phyloP scores from a whole-genome alignment of 495 filamentous ascomycete species.

The Talaromyces trachyspermus region DNA sequence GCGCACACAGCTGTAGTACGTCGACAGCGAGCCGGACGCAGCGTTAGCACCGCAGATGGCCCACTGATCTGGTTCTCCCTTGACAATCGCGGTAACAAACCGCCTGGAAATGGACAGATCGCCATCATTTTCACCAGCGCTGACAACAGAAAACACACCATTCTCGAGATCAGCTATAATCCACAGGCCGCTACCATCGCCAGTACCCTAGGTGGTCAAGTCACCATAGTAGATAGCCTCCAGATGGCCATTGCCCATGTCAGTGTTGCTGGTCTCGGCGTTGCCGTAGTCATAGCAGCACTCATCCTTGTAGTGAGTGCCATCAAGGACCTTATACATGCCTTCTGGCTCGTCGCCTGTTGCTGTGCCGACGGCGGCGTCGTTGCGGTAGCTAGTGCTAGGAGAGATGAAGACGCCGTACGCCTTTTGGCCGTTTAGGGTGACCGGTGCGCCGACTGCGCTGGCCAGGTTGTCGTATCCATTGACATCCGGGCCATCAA shows the following conservation, averaged over 20 bases:
- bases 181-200: conserved; percentile 49
- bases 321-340: conserved; percentile 54
- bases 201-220: conserved; percentile 41
- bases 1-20: conserved; percentile 45
- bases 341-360: conserved; percentile 47
- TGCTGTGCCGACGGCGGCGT: conserved; percentile 40
- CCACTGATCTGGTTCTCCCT: conserved; percentile 45
- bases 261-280: conserved; percentile 44
- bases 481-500: conserved; percentile 42
- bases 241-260: conserved; percentile 54
- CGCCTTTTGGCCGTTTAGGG: conserved; percentile 48
- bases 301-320: conserved; percentile 48
- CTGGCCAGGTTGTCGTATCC: conserved; percentile 49
- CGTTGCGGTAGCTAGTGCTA: conserved; percentile 48
- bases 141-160: conserved; percentile 45
- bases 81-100: conserved; percentile 46
- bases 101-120: conserved; percentile 42
- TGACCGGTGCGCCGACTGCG: conserved; percentile 51
- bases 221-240: conserved; percentile 54
- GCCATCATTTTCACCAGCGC: conserved; percentile 28
- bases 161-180: conserved; percentile 58
- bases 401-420: conserved; percentile 53
- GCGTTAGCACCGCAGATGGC: conserved; percentile 48
- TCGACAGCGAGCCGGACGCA: conserved; percentile 45
- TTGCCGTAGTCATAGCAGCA: conserved; percentile 61